Evolutionary conservation across 805 yeast species (phyloP).

Genomic region (Candida hungchunana): DNA sequence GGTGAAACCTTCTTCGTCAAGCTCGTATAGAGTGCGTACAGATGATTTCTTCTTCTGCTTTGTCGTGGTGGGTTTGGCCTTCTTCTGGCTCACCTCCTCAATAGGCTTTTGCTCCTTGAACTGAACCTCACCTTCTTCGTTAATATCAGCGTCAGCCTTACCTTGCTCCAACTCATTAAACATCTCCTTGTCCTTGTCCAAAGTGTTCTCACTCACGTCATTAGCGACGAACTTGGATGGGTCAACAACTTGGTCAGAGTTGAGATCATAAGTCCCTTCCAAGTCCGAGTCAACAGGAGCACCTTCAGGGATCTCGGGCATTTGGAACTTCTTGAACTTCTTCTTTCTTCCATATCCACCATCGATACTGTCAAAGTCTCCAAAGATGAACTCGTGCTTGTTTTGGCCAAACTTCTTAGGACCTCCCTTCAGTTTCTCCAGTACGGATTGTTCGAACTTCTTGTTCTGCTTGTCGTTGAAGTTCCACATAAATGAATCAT

Average conservation of each 20-base stretch:
- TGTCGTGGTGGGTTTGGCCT: constrained; percentile 10
- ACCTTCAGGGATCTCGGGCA: constrained; percentile 8
- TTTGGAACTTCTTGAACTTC: constrained; percentile 20
- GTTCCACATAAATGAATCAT: constrained; percentile 21
- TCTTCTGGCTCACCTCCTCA: constrained; percentile 19
- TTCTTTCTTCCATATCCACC: constrained; percentile 19
- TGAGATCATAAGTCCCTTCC: constrained; percentile 24
- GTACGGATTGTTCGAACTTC: constrained; percentile 21
- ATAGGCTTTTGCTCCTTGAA: constrained; percentile 22
- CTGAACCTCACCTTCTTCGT: constrained; percentile 27
- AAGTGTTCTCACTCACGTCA: constrained; percentile 12
- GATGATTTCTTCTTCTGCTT: constrained; percentile 12
- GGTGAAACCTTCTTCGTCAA: constrained; percentile 26
- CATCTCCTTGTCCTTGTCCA: constrained; percentile 21
- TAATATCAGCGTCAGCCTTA: constrained; percentile 25
- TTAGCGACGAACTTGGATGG: constrained; percentile 7
- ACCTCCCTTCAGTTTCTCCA: constrained; percentile 18
- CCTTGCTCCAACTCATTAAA: constrained; percentile 22
- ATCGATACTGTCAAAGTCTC: constrained; percentile 17
- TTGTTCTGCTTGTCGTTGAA: constrained; percentile 17
- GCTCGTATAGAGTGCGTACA: constrained; percentile 25
- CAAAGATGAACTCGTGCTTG: constrained; percentile 18
- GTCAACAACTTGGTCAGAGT: constrained; percentile 23
- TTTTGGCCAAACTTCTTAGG: constrained; percentile 20
- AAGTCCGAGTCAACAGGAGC: constrained; percentile 11